Conservation (phyloP, 441 rosid species). For the Adansonia gregorii region DNA sequence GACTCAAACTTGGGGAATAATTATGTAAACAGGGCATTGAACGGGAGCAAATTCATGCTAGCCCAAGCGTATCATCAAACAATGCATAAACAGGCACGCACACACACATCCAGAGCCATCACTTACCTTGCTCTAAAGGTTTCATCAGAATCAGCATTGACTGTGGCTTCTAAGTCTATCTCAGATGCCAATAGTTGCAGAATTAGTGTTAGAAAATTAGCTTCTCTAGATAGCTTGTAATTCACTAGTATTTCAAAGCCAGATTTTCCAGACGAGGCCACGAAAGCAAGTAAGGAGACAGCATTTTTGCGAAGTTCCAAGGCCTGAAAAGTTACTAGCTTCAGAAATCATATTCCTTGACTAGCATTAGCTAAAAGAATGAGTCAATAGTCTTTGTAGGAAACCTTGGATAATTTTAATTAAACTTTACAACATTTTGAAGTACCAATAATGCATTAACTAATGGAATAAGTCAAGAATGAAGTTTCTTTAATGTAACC, state of each 20-base stretch:
- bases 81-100: not conserved
- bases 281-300: slow-evolving; percentile 62
- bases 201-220: slow-evolving; percentile 66
- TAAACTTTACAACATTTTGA: slow-evolving; percentile 9
- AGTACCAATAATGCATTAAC: slow-evolving; percentile 7
- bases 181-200: slow-evolving; percentile 73
- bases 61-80: not conserved
- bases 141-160: slow-evolving; percentile 43
- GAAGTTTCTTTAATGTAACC: slow-evolving; percentile 4
- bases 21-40: not conserved
- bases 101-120: not conserved
- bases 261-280: slow-evolving; percentile 74
- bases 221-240: slow-evolving; percentile 53
- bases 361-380: not conserved
- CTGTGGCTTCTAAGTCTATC: slow-evolving; percentile 56
- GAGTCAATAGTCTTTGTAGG: not conserved
- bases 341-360: slow-evolving; percentile 23
- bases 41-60: not conserved
- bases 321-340: slow-evolving; percentile 57
- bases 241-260: slow-evolving; percentile 70
- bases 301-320: slow-evolving; percentile 71
- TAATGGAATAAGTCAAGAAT: not conserved
- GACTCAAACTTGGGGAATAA: not conserved
- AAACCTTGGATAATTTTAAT: slow-evolving; percentile 6
- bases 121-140: slow-evolving; percentile 69